Evolutionary conservation across 495 filamentous ascomycete genomes (phyloP).

Genomic region (Penicillium canariense): DNA sequence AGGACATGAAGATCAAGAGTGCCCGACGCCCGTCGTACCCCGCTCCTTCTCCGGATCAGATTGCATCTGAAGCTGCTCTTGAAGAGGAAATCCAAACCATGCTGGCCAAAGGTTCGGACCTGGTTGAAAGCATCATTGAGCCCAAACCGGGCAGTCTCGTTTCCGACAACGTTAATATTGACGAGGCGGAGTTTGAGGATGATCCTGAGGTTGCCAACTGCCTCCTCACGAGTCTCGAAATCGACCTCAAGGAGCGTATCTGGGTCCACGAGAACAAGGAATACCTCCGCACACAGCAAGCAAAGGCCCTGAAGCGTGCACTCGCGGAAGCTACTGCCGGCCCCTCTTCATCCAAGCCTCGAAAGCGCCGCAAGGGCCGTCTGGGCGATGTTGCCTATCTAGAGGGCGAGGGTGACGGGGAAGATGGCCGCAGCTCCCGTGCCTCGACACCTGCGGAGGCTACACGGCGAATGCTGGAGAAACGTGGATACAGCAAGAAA

Average conservation of each 20-base stretch:
- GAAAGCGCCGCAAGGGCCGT: conserved; percentile 46
- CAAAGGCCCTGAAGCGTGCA: conserved; percentile 66
- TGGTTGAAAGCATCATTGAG: conserved; percentile 32
- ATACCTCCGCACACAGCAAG: conserved; percentile 79
- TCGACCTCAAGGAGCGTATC: conserved; percentile 75
- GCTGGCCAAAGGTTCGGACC: conserved; percentile 38
- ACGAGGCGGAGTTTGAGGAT: conserved; percentile 70
- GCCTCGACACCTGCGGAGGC: conserved; percentile 65
- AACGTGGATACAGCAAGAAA: conserved; percentile 70
- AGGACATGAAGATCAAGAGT: conserved; percentile 32
- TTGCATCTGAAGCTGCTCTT: conserved; percentile 44
- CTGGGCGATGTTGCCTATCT: conserved; percentile 52
- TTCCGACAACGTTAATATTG: conserved; percentile 55
- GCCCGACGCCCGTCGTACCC: conserved; percentile 29
- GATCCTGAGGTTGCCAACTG: conserved; percentile 81
- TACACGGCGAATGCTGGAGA: conserved; percentile 68
- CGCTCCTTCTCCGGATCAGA: conserved; percentile 36
- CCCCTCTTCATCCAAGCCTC: conserved; percentile 49
- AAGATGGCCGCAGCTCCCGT: conserved; percentile 39
- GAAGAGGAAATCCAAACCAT: conserved; percentile 43
- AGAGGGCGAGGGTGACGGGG: conserved; percentile 41
- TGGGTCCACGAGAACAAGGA: conserved; percentile 95
- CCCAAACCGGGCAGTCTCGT: conserved; percentile 26
- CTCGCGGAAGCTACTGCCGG: conserved; percentile 47
- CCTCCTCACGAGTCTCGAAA: conserved; percentile 66